phyloP scores from a whole-genome alignment of 495 filamentous ascomycete genomes.

The Glutinoglossum americanum region DNA sequence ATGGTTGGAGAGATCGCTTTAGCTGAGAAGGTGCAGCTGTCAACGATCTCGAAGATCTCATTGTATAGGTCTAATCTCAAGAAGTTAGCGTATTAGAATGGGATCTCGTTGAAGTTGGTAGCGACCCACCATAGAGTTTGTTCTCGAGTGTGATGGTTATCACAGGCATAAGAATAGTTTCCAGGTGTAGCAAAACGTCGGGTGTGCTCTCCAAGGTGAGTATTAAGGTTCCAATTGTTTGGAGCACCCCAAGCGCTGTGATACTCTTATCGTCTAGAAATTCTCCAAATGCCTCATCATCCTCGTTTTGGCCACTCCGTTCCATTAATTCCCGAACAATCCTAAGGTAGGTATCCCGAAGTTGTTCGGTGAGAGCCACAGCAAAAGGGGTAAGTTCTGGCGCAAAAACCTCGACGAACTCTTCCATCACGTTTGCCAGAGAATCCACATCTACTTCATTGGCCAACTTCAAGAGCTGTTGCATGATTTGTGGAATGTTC shows the following conservation, averaged over 20 bases:
- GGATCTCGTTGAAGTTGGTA: not conserved
- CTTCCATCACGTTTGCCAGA: constrained; percentile 97
- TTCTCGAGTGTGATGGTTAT: constrained; percentile 91
- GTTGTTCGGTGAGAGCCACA: constrained; percentile 89
- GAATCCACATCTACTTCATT: constrained; percentile 93
- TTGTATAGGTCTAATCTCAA: constrained; percentile 57
- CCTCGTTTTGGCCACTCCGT: constrained; percentile 45
- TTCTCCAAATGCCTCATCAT: constrained; percentile 61
- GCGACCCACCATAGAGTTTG: constrained; percentile 56
- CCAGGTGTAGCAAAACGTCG: constrained; percentile 79
- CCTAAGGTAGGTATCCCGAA: constrained; percentile 86
- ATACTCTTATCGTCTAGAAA: constrained; percentile 98
- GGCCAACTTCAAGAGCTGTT: constrained; percentile 85
- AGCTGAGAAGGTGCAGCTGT: constrained; percentile 96
- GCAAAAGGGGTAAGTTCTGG: constrained; percentile 90
- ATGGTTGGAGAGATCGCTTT: constrained; percentile 88
- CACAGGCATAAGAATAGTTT: constrained; percentile 89
- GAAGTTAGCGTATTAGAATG: constrained; percentile 7
- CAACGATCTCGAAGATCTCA: constrained; percentile 96
- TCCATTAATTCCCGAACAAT: constrained; percentile 84
- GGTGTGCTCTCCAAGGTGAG: constrained; percentile 92
- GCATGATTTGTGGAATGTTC: constrained; percentile 99
- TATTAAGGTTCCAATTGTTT: constrained; percentile 94
- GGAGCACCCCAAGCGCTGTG: constrained; percentile 83
- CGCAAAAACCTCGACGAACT: constrained; percentile 96